Base-by-base conservation (phyloP, 2,329 filamentous ascomycete species). In the Basipetospora sp. region DNA sequence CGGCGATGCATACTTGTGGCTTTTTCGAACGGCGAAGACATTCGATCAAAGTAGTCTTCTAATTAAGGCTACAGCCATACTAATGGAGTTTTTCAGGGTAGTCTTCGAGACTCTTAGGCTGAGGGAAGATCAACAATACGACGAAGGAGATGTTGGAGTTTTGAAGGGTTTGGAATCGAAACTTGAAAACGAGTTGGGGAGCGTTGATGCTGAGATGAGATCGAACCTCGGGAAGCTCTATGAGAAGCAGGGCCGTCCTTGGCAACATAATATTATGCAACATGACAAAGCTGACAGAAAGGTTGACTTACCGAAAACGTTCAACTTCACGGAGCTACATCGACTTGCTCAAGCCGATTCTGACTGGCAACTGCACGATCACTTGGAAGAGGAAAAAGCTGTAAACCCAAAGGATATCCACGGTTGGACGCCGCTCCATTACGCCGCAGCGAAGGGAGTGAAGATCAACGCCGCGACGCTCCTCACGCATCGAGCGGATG, bases 401-500 rank as follows among this genome's bases (percentile, higher is more conserved):
- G 16, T 43, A 15, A 39, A 42, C 13, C 13, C 5, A 10, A 42
- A 31, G 11, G 48, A 51, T 29, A 43, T 46, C 26, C 25, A 44
- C 17, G 43, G 45, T 10, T 48, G 48, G 45, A 46, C 44, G n/a
- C 39, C 41, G 15, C 40, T 51, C 10, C 48, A 51, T 38, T 46
- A 48, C 32, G 44, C 43, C 13, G 42, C n/a, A 31, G 31, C 3
- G 29, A 15, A 6, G 17, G 26, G 16, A 16, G 25, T 14, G 9
- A 3, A 2, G 2, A n/a, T 3, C 8, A n/a, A 1, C 15, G 35
- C 5, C 4, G 9, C 30, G 27, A 16, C n/a, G 13, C 37, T 45
- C 9, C 17, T 45, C 9, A 9, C 32, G 10, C 5, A 18, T 4
- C 34, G 27, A 22, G 43, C 40, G 6, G 35, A 48, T 25, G 34